Evolutionary conservation across 495 filamentous ascomycete species (phyloP).

Genomic region (Talaromyces stipitatus): DNA sequence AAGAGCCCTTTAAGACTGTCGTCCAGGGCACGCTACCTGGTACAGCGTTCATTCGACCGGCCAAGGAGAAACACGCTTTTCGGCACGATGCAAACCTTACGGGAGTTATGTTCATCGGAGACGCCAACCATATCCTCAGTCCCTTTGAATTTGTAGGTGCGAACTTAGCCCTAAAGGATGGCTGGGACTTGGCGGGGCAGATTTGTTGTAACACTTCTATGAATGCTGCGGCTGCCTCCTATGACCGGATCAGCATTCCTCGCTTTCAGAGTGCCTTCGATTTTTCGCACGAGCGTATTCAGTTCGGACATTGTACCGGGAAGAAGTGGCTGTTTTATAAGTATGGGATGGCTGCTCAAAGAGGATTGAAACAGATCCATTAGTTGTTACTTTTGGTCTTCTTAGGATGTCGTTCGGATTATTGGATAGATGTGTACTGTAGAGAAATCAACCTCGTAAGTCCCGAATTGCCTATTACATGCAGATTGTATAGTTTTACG

Average conservation of each 20-base stretch:
- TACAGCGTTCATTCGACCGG: conserved; percentile 19
- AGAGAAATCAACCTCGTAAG: no score
- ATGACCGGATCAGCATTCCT: not conserved
- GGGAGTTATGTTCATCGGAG: conserved; percentile 31
- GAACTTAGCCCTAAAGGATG: conserved; percentile 33
- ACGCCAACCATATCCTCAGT: conserved; percentile 35
- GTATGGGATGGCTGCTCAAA: conserved; percentile 1
- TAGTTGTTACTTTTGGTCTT: no score
- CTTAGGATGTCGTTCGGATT: no score
- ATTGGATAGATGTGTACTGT: no score
- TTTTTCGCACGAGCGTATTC: not conserved
- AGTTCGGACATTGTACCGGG: not conserved
- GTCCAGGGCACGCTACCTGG: conserved; percentile 20
- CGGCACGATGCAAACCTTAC: conserved; percentile 12
- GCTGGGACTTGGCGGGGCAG: conserved; percentile 27
- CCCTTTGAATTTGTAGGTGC: conserved; percentile 37
- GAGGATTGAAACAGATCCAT: not conserved
- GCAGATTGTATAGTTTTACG: no score
- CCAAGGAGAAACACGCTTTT: conserved; percentile 29
- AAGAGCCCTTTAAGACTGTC: conserved; percentile 22
- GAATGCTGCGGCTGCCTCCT: not conserved
- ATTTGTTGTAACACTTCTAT: not conserved
- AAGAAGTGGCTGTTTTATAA: conserved; percentile 3
- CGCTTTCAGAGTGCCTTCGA: not conserved
- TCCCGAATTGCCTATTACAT: no score